Conservation (phyloP, 1,284 basidiomycete species). For the Phellinidium pouzarii region DNA sequence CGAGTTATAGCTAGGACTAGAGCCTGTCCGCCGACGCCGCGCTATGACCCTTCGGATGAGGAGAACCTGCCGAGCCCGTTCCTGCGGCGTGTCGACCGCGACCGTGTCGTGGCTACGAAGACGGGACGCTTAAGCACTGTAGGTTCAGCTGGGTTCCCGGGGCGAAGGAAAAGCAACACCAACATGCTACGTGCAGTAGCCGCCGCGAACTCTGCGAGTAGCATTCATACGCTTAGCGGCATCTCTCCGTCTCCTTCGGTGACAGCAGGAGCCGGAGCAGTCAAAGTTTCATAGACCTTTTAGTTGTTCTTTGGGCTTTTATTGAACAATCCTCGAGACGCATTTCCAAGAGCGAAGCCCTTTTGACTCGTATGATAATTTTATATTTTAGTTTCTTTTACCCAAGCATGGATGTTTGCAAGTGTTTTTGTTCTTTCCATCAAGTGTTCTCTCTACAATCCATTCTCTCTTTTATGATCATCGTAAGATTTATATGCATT, state of each 20-base stretch:
- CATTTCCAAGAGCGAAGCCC: neutral
- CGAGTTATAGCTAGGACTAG: too few relatives aligned
- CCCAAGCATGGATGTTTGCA: constrained; percentile 1
- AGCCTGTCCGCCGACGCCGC: constrained; percentile 32
- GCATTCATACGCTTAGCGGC: neutral
- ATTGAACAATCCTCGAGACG: neutral
- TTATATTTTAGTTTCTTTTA: constrained; percentile 4
- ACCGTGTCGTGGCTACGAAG: constrained; percentile 20
- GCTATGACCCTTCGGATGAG: constrained; percentile 68
- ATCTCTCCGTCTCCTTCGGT: neutral
- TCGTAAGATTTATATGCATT: constrained; percentile 1
- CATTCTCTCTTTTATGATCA: neutral
- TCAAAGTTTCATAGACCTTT: constrained; percentile 4
- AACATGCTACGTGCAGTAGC: constrained; percentile 54
- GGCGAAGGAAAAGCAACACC: constrained; percentile 38
- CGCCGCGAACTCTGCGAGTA: constrained; percentile 48
- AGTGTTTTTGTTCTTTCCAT: neutral
- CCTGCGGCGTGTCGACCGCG: constrained; percentile 50
- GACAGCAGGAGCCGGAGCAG: neutral
- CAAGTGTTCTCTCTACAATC: neutral
- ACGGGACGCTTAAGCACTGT: constrained; percentile 21
- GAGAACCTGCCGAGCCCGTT: constrained; percentile 83
- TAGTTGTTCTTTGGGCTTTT: neutral
- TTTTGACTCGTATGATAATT: neutral
- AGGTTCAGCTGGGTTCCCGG: constrained; percentile 22